Conservation (phyloP, 179 eudicot genomes). For the Camellia oleifera region DNA sequence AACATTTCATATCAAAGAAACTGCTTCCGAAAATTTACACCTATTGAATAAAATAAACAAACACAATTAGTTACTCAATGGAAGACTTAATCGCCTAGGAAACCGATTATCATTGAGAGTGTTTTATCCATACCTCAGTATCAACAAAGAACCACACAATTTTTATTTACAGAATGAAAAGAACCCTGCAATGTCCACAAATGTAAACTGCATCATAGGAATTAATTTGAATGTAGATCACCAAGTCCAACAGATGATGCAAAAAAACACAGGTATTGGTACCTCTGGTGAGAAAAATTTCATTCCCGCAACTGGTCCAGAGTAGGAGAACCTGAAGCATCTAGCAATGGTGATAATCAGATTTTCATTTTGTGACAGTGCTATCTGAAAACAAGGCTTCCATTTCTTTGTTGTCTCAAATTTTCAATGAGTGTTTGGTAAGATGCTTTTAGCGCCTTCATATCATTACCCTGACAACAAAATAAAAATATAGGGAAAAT, state of each 20-base stretch:
- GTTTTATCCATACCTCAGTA: slow-evolving; percentile 36
- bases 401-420: slow-evolving; percentile 80
- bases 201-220: background rate
- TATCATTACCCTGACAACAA: slow-evolving; percentile 63
- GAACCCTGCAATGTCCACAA: slow-evolving; percentile 34
- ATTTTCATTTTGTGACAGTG: slow-evolving; percentile 23
- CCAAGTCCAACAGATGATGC: background rate
- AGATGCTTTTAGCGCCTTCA: slow-evolving; percentile 72
- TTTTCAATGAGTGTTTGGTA: slow-evolving; percentile 74
- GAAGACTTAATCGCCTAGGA: background rate
- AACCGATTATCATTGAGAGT: background rate
- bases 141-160: slow-evolving; percentile 28
- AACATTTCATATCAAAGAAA: slow-evolving; percentile 4
- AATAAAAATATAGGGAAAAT: background rate
- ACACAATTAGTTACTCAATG: slow-evolving; percentile 8
- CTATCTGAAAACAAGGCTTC: slow-evolving; percentile 96
- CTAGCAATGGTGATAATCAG: slow-evolving; percentile 13
- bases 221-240: background rate
- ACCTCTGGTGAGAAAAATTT: slow-evolving; percentile 46
- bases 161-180: slow-evolving; percentile 43
- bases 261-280: background rate
- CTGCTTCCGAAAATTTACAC: slow-evolving; percentile 52
- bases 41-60: slow-evolving; percentile 30
- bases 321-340: slow-evolving; percentile 23
- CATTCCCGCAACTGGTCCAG: slow-evolving; percentile 23